Percentiles rank a stretch among this genome's conserved stretches.
Evolutionary conservation across 495 filamentous ascomycete genomes (phyloP).

Genomic region (Penicillium antarcticum): DNA sequence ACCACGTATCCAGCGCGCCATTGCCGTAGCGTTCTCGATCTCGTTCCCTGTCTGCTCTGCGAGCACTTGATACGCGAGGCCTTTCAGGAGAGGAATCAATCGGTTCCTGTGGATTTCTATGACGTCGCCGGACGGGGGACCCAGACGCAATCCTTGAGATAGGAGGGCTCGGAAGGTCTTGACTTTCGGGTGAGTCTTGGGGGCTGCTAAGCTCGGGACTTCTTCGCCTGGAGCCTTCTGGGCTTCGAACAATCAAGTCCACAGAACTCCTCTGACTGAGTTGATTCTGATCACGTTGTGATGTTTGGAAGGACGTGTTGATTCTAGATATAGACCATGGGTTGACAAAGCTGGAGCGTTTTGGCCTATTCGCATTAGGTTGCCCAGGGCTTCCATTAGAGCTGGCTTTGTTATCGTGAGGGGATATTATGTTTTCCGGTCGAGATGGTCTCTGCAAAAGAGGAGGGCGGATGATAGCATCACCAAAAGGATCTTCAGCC

Average conservation of each 20-base stretch:
- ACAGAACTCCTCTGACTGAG: background rate
- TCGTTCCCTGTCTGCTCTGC: slow-evolving; percentile 20
- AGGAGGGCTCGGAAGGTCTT: slow-evolving; percentile 5
- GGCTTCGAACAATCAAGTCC: background rate
- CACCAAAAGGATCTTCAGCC: background rate
- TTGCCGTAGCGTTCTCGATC: slow-evolving; percentile 36
- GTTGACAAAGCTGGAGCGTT: slow-evolving; percentile 14
- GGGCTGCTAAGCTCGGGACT: background rate
- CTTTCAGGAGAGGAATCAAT: background rate
- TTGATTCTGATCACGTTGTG: background rate
- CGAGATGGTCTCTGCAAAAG: background rate
- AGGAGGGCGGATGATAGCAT: background rate
- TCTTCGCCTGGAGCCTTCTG: background rate
- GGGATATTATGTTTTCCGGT: background rate
- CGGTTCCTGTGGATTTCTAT: background rate
- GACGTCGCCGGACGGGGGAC: slow-evolving; percentile 4
- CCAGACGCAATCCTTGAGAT: slow-evolving; percentile 5
- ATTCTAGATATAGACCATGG: slow-evolving; percentile 32
- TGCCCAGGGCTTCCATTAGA: background rate
- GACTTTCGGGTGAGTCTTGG: background rate
- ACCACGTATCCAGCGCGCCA: slow-evolving; percentile 41
- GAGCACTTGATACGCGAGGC: background rate
- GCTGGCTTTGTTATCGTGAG: background rate
- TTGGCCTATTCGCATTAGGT: background rate
- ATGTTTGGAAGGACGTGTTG: slow-evolving; percentile 19